Evolutionary conservation across 345 rosid species (phyloP), one percentile per base, ranked within the genome.

Genomic region (Eucalyptus lansdowneana): DNA sequence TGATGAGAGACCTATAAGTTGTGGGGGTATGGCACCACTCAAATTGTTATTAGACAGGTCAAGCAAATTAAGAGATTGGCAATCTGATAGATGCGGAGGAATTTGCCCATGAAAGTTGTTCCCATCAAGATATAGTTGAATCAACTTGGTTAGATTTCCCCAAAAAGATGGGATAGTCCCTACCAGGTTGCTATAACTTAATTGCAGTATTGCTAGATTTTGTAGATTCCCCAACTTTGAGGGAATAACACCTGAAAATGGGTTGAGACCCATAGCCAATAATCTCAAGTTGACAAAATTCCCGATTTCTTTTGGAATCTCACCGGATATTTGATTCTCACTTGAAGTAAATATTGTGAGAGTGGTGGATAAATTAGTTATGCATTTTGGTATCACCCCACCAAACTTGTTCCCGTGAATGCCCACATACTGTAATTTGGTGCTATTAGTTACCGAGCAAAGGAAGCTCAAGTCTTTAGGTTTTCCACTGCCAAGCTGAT

Each of bases 141-240:
- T 72, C 45, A 72, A 19, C 81, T 19, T 72, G 8, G 81, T 72
- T 37, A 72, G 25, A 72, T 72, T 72, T 37, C 81, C 14, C 81
- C 11, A 37, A 37, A 24, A 37, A 19, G 81, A 37, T 19, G 81
- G 27, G 81, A 72, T 72, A 9, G 8, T 37, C 81, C 27, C 81
- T 19, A 2, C 81, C 1, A 37, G 3, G 25, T 37, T 72, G 45
- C 14, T 19, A 10, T 37, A 19, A 72, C 81, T 37, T 37, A 37
- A 72, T 3, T 72, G 0, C 14, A 72, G 27, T 0, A 0, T 9
- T 4, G 2, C 81, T 5, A 72, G 25, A 72, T 72, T 19, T 72
- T 19, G 45, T 21, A 34, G 27, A 72, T 5, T 37, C 45, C 81
- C 81, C 13, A 72, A 37, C 6, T 72, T 37, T 37, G 81, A 19